Base-by-base conservation (phyloP, 2,329 filamentous ascomycete genomes). In the Phialemoniopsis sp. region DNA sequence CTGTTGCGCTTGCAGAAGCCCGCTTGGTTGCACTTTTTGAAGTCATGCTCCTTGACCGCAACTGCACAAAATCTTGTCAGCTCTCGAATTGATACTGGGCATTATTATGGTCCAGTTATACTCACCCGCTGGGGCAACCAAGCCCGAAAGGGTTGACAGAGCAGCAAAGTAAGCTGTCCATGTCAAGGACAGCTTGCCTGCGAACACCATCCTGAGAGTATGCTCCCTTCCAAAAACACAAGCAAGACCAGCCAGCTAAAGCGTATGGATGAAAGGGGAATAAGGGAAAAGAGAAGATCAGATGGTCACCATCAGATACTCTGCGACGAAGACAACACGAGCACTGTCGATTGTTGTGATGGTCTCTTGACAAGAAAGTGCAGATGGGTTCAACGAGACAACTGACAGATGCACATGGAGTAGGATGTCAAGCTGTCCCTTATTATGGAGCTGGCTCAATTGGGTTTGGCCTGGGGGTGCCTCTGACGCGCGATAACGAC, bases 1-100 rank as follows among this genome's bases (percentile, higher is more conserved):
- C 93, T 82, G 67, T 97, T 97, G 49, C 93, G 87, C 60, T 89
- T 93, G 68, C 93, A 98, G 71, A 98, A 98, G 54, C 93, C 93
- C 5, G 91, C 93, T 60, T 98, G 91, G 50, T 86, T 71, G 69
- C 93, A 98, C 54, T 86, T 95, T 60, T 97, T 98, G 76, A 97
- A 98, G 62, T 95, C 90, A 55, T 95, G 82, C 59, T 95, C 86
- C 68, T 98, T 98, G 38, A 98, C 93, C 54, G 79, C 74, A 48
- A 78, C 89, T 95, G 50, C 21, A 43, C 18, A 8, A 9, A 41
- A 43, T 42, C 46, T 43, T 21, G 35, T 35, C 37, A 33, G 32
- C 8, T 36, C 5, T 19, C 33, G 14, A 26, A 29, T 9, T n/a
- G n/a, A 8, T 28, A 18, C 32, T 21, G 26, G n/a, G n/a, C 5